phyloP scores from a whole-genome alignment of 805 yeast species.

The Isabelozyma heimii region DNA sequence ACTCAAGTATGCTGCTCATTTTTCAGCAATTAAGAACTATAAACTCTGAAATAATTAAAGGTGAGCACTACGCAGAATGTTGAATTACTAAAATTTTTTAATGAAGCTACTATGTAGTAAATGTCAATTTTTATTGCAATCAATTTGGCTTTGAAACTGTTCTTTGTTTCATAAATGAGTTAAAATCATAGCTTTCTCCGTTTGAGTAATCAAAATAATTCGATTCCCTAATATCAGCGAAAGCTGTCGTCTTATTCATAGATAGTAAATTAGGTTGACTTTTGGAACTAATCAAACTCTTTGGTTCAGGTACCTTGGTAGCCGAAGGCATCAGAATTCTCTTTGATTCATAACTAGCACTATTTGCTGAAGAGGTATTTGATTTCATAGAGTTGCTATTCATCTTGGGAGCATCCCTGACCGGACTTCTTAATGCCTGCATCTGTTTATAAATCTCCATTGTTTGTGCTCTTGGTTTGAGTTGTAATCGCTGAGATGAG shows the following conservation, averaged over 20 bases:
- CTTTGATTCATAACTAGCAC: slow-evolving; percentile 16
- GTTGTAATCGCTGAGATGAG: slow-evolving; percentile 13
- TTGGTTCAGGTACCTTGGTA: neutral
- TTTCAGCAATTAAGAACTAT: too few species aligned
- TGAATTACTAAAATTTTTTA: too few species aligned
- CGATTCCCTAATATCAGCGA: slow-evolving; percentile 11
- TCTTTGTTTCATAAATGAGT: slow-evolving; percentile 32
- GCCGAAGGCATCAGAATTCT: slow-evolving; percentile 16
- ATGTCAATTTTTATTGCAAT: neutral
- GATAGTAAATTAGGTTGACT: slow-evolving; percentile 1
- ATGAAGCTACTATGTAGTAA: neutral
- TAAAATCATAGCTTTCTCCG: slow-evolving; percentile 33
- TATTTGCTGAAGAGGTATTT: slow-evolving; percentile 3
- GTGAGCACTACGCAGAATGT: too few species aligned
- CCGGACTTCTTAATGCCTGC: neutral
- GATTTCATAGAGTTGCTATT: slow-evolving; percentile 1
- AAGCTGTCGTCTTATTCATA: neutral
- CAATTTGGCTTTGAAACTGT: slow-evolving; percentile 5
- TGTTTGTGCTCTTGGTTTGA: slow-evolving; percentile 6
- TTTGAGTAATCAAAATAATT: slow-evolving; percentile 35
- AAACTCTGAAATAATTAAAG: too few species aligned
- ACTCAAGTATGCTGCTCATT: too few species aligned
- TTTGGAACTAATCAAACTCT: neutral
- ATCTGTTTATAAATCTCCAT: slow-evolving; percentile 3
- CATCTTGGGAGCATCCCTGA: neutral